A percentile compares a stretch with the other conserved stretches of the same genome.
phyloP scores from a whole-genome alignment of 129 eudicot genomes.

The Heracleum sosnowskyi region DNA sequence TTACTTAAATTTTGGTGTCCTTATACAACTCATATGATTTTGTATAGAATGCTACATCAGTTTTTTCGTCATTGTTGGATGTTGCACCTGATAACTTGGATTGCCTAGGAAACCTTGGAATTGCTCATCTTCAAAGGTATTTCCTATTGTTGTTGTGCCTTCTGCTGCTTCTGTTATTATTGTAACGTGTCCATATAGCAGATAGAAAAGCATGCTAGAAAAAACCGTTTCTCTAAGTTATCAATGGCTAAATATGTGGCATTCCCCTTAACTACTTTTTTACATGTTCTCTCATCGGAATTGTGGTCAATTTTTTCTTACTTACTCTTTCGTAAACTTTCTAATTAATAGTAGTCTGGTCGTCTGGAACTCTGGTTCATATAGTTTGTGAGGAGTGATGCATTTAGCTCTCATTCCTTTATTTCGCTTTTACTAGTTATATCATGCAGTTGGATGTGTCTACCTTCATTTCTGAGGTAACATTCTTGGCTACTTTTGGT shows the following conservation, averaged over 20 bases:
- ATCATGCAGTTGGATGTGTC: neutral
- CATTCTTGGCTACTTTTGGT: neutral
- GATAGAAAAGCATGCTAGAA: neutral
- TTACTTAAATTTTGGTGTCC: conserved; percentile 3
- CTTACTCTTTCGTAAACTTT: neutral
- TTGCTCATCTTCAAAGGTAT: conserved; percentile 94
- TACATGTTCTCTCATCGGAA: neutral
- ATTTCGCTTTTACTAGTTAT: neutral
- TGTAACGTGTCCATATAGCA: neutral
- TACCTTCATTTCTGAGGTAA: neutral
- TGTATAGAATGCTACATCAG: conserved; percentile 77
- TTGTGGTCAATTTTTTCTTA: neutral
- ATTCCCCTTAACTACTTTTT: neutral
- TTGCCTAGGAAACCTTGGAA: conserved; percentile 92
- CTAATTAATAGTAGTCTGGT: neutral
- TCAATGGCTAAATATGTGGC: neutral
- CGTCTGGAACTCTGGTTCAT: neutral
- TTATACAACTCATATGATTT: conserved; percentile 21
- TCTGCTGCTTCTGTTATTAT: conserved; percentile 1
- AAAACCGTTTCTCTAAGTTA: neutral
- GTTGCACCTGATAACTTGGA: conserved; percentile 83
- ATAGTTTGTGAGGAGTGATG: neutral
- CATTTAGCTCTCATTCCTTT: neutral
- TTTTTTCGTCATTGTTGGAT: conserved; percentile 65
- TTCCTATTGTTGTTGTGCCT: neutral